phyloP scores from a whole-genome alignment of 1,284 basidiomycete species.

The Ceratobasidium theobromae region DNA sequence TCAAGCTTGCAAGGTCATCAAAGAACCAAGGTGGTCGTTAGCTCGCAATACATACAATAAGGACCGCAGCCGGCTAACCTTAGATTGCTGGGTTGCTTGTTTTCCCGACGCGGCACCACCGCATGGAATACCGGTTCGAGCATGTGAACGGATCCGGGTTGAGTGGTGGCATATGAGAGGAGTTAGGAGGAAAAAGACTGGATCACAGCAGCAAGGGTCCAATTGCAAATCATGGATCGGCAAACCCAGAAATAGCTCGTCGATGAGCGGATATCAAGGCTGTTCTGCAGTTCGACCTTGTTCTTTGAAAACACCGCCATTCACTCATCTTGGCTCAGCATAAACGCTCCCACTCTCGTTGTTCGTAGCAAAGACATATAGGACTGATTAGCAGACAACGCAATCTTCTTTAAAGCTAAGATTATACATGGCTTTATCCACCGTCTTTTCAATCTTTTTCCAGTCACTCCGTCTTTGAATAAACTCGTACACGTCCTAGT shows the following conservation, averaged over 20 bases:
- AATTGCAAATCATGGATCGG: too few species aligned
- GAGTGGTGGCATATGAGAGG: too few species aligned
- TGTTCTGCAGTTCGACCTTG: background rate
- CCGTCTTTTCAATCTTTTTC: conserved; percentile 95
- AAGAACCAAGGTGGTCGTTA: background rate
- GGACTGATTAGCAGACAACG: conserved; percentile 49
- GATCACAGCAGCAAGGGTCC: too few species aligned
- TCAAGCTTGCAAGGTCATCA: background rate
- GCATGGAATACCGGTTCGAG: too few species aligned
- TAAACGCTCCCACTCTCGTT: too few species aligned
- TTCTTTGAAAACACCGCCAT: too few species aligned
- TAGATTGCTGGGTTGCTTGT: background rate
- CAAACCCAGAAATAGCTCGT: too few species aligned
- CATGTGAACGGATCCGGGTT: too few species aligned
- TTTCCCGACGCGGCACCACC: background rate
- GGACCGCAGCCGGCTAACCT: background rate
- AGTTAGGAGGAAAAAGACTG: too few species aligned
- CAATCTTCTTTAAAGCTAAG: conserved; percentile 91
- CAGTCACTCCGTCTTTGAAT: conserved; percentile 91
- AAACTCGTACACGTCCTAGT: conserved; percentile 87
- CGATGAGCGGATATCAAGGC: too few species aligned
- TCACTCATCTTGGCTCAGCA: too few species aligned
- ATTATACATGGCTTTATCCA: conserved; percentile 95
- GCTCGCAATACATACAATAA: background rate
- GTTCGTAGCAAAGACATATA: background rate